Base-by-base conservation (phyloP, 1,139 yeast genomes). In the Casaregolazyma lundiana region DNA sequence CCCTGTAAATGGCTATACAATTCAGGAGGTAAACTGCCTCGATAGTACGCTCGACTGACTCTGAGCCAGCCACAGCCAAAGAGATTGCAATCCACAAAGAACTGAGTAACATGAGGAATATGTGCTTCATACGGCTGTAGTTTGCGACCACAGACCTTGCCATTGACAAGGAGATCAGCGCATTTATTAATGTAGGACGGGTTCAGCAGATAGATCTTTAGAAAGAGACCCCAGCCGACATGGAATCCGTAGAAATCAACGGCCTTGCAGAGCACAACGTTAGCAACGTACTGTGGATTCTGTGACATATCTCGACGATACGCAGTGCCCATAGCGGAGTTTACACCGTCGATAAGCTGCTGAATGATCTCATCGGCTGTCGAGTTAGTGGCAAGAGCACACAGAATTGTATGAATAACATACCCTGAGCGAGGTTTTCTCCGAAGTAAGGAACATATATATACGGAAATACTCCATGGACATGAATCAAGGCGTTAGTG, bases 391-490 rank as follows among this genome's bases (percentile, higher is more conserved):
- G 30, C 47, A 36, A 50, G 56, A 20, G 45, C 35, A 29, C 47
- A 50, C 22, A 39, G 24, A 21, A 21, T 26, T 30, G 20, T 13
- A 38, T 16, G 18, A 15, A 19, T 24, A n/a, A 35, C 55, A 38
- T 53, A 53, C 58, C 56, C 2, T 55, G 50, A 4, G 53, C 56
- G 7, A 53, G 53, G 35, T 57, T 58, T 1, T 65, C 55, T 0
- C 76, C 79, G 38, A 67, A 67, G 55, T 75, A 83, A 36, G 78
- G 80, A 2, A 90, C 70, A 59, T 76, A 89, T 6, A 92, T 57
- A 59, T 92, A 92, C 0, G 97, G 98, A 54, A 73, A 86, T 19
- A 78, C 78, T 45, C 94, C 92, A 66, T 90, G 97, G 8, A 94
- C 70, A 62, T 92, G 97, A 1, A 85, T 72, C 13, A 79, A 60